A percentile compares a stretch with the other conserved stretches of the same genome.
These are phyloP conservation scores for Diplocarpon mali DNA, from an alignment of 2,329 filamentous ascomycete genomes.

Conservation along the genomic window DNA sequence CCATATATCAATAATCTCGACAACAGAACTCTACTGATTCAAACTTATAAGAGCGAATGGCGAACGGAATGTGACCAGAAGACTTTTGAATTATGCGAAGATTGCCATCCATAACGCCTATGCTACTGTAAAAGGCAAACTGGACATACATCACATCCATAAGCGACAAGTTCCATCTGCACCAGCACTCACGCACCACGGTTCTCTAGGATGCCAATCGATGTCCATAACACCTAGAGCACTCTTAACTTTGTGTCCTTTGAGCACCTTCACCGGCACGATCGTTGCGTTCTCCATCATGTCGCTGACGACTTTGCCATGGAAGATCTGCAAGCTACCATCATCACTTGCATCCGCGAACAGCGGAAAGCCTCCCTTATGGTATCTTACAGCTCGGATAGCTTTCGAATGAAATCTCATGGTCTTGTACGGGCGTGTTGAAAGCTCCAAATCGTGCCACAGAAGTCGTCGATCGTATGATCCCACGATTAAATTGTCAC, in stretches of 20 bases:
- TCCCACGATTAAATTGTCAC: conserved; percentile 87
- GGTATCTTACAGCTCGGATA: conserved; percentile 80
- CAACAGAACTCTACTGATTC: no score
- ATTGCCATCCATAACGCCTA: conserved; percentile 15
- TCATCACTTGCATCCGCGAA: conserved; percentile 96
- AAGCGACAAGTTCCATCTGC: conserved; percentile 87
- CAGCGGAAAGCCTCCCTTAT: conserved; percentile 66
- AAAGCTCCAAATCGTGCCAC: conserved; percentile 95
- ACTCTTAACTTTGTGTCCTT: conserved; percentile 76
- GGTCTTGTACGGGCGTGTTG: conserved; percentile 85
- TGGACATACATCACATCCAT: conserved; percentile 52
- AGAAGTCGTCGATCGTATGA: conserved; percentile 89
- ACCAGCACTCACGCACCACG: conserved; percentile 89
- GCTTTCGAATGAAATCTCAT: conserved; percentile 90
- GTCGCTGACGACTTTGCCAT: conserved; percentile 89
- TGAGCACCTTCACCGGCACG: conserved; percentile 88
- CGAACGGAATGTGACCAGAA: no score
- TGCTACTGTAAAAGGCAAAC: conserved; percentile 9
- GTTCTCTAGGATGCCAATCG: conserved; percentile 90
- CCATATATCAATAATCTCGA: no score
- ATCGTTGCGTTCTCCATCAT: conserved; percentile 94
- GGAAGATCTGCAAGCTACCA: conserved; percentile 89
- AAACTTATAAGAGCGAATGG: no score
- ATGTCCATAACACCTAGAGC: conserved; percentile 86
- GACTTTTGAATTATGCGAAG: conserved; percentile 6